Evolutionary conservation across 768 basidiomycete species (phyloP), one percentile per base, ranked within the genome.

Genomic region (Harrya chromipes): DNA sequence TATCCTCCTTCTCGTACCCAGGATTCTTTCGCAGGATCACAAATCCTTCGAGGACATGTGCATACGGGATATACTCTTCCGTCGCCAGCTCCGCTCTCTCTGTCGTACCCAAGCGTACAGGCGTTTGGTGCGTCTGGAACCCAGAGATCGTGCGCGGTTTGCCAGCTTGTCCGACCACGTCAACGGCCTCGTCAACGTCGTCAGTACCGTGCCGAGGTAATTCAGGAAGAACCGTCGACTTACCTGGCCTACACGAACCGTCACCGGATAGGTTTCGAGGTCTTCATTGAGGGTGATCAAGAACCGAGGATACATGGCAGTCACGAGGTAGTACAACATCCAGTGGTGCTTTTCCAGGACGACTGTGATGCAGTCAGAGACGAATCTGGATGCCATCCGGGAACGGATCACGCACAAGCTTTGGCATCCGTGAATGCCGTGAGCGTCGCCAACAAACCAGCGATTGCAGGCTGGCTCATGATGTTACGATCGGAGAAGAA

Each of bases 231-330:
- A 37, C 33, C n/a, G 33, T 38, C 6, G 20, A 59, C 78, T 60
- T 64, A 86, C 87, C 72, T 89, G 88, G 16, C 97, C 97, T 19
- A 99, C 97, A 33, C 97, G 87, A 42, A 97, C 93, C 14, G 92
- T 94, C 31, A 97, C 90, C 2, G 93, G 87, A 47, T 84, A 74
- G 64, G 78, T 84, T 57, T 93, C 82, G 51, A 95, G 83, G 50
- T 94, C 81, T 70, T 98, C 95, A 70, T 95, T 85, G 17, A 99
- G 83, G 0, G 94, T 97, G 69, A 98, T 97, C 63, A 99, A 72
- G 87, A 98, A 97, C 49, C 94, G 85, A 31, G 97, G 97, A 72
- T 92, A 95, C 97, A 99, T 98, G 51, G 94, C 90, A 2, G 93
- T 87, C 6, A 85, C 85, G 24, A 98, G 80, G 81, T 94, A 94